phyloP scores from a whole-genome alignment of 345 rosid genomes.

The Aegle marmelos region DNA sequence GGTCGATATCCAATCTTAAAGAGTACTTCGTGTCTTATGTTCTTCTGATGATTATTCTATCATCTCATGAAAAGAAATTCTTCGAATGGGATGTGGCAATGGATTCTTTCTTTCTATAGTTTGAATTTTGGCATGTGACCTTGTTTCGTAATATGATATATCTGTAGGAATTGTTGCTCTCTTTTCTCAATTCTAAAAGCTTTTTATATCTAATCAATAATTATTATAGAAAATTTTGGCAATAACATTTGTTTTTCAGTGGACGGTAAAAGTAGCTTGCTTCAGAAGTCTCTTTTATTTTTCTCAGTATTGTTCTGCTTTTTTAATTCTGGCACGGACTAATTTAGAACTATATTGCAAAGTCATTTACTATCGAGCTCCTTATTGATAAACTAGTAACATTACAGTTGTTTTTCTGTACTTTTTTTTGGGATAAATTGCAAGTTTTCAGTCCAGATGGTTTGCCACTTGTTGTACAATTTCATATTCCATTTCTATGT shows the following conservation, averaged over 20 bases:
- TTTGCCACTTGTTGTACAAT: not conserved
- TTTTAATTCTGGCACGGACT: not conserved
- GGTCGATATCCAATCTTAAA: not conserved
- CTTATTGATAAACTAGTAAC: not conserved
- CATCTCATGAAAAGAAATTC: not conserved
- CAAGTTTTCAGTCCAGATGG: not conserved
- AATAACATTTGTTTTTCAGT: not conserved
- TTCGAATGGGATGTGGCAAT: not conserved
- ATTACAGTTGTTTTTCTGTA: not conserved
- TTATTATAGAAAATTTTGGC: too few relatives aligned
- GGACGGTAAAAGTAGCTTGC: not conserved
- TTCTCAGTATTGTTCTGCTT: too few relatives aligned
- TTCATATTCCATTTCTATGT: not conserved
- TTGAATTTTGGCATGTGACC: not conserved
- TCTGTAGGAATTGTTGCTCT: not conserved
- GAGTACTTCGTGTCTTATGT: not conserved
- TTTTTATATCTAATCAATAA: too few relatives aligned
- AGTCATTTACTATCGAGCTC: not conserved
- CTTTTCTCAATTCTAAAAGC: too few relatives aligned
- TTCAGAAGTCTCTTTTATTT: too few relatives aligned
- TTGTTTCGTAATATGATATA: too few relatives aligned
- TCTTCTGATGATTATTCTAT: not conserved
- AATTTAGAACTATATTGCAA: not conserved
- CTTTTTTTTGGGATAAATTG: not conserved
- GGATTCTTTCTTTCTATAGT: not conserved